Conservation (phyloP, 805 yeast genomes). For the Lipomyces anomalus region DNA sequence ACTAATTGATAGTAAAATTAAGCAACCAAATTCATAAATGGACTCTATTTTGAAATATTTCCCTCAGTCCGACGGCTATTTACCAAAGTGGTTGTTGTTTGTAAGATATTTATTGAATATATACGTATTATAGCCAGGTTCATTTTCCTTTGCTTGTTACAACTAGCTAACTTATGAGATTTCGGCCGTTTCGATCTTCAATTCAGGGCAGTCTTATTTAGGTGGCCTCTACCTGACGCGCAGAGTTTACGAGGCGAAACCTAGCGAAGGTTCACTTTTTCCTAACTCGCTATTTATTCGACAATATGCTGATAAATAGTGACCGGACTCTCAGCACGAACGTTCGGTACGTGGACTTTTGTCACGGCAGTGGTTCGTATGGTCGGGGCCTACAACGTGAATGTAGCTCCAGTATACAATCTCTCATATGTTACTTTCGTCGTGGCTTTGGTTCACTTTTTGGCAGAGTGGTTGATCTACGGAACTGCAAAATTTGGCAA, state of each 20-base stretch:
- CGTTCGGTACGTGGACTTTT: slow-evolving; percentile 97
- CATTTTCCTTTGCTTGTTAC: neutral
- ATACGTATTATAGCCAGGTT: neutral
- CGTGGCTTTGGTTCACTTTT: slow-evolving; percentile 80
- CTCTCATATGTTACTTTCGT: slow-evolving; percentile 73
- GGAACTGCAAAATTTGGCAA: slow-evolving; percentile 77
- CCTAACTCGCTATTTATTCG: neutral
- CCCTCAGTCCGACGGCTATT: slow-evolving; percentile 47
- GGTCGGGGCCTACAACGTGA: slow-evolving; percentile 76
- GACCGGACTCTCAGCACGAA: slow-evolving; percentile 75
- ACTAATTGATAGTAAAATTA: too few relatives aligned
- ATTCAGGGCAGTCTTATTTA: slow-evolving; percentile 78
- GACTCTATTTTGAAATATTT: too few relatives aligned
- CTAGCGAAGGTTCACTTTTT: slow-evolving; percentile 45
- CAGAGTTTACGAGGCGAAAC: slow-evolving; percentile 66
- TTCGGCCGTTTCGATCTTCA: slow-evolving; percentile 86
- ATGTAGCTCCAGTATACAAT: slow-evolving; percentile 52
- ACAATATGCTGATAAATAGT: slow-evolving; percentile 24
- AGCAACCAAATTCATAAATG: too few relatives aligned
- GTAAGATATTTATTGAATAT: slow-evolving; percentile 32
- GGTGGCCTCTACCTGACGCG: slow-evolving; percentile 70
- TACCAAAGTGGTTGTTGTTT: slow-evolving; percentile 75
- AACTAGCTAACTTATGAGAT: slow-evolving; percentile 35
- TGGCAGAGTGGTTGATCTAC: slow-evolving; percentile 72
- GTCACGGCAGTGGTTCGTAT: slow-evolving; percentile 77